A percentile compares a stretch with the other conserved stretches of the same genome.
Conservation (phyloP, 768 basidiomycete genomes). For the Cyathus striatus region DNA sequence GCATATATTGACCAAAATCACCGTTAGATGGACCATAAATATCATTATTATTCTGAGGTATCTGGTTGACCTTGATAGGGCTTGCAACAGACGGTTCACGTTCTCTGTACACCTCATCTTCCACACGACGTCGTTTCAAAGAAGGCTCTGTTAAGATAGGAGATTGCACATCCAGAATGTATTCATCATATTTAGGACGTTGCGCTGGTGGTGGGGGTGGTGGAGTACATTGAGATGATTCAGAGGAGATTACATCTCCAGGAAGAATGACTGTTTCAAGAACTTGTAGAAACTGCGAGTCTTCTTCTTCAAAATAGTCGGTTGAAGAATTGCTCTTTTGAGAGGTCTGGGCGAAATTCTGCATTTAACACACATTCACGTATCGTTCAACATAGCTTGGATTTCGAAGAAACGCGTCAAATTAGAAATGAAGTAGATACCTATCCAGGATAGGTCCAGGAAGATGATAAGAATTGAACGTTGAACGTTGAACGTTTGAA, state of each 20-base stretch:
- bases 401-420: too few species aligned
- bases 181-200: slow-evolving; percentile 9
- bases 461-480: too few species aligned
- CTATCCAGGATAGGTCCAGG: too few species aligned
- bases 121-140: slow-evolving; percentile 31
- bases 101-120: slow-evolving; percentile 12
- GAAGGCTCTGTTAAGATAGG: slow-evolving; percentile 35
- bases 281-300: slow-evolving; percentile 46
- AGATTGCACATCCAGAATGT: slow-evolving; percentile 14
- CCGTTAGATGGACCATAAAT: slow-evolving; percentile 76
- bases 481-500: too few species aligned
- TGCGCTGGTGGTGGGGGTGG: too few species aligned
- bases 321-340: slow-evolving; percentile 40
- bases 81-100: slow-evolving; percentile 1
- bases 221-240: too few species aligned
- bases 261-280: slow-evolving; percentile 40
- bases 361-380: too few species aligned
- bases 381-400: too few species aligned
- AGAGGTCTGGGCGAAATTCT: too few species aligned
- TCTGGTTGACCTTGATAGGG: slow-evolving; percentile 3
- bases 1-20: slow-evolving; percentile 85
- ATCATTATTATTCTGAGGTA: slow-evolving; percentile 26
- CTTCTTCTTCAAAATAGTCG: slow-evolving; percentile 54
- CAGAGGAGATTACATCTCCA: slow-evolving; percentile 30
- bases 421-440: too few species aligned